Evolutionary conservation across 2,329 filamentous ascomycete species (phyloP).

Genomic region (Diplodia scrobiculata): DNA sequence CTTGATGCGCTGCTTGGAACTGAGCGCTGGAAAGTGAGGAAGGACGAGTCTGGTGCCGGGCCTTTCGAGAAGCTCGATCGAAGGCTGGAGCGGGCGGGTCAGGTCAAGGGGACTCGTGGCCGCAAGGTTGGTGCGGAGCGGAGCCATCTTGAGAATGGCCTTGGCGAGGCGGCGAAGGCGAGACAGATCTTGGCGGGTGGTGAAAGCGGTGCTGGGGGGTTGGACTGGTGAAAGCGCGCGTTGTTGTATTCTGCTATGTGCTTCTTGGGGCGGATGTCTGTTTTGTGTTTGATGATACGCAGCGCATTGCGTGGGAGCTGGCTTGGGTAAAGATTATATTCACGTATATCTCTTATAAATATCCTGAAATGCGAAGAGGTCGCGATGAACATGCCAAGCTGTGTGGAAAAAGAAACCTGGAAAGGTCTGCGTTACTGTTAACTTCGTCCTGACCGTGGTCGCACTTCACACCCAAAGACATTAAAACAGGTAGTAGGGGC

Average conservation of each 20-base stretch:
- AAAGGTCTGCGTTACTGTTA: no score
- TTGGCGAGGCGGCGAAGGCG: conserved; percentile 50
- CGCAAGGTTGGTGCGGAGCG: conserved; percentile 37
- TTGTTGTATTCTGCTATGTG: no score
- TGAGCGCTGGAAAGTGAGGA: conserved; percentile 73
- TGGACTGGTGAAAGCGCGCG: conserved; percentile 48
- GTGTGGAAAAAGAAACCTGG: no score
- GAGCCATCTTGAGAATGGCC: conserved; percentile 50
- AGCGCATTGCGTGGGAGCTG: background rate
- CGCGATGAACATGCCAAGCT: no score
- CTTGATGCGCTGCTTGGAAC: conserved; percentile 79
- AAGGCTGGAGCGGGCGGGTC: conserved; percentile 51
- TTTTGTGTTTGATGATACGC: background rate
- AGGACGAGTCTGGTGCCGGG: conserved; percentile 61
- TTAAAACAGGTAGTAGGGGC: no score
- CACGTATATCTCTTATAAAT: background rate
- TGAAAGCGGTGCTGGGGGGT: conserved; percentile 47
- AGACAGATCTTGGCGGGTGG: conserved; percentile 51
- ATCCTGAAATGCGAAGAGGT: background rate
- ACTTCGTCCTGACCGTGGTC: no score
- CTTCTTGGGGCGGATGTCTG: no score
- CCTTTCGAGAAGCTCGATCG: conserved; percentile 61
- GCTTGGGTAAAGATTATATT: background rate
- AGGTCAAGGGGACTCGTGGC: conserved; percentile 57
- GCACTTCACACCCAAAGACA: no score